Base-by-base conservation (phyloP, 352 stramenopile genomes). In the Pilasporangium apinafurcum region DNA sequence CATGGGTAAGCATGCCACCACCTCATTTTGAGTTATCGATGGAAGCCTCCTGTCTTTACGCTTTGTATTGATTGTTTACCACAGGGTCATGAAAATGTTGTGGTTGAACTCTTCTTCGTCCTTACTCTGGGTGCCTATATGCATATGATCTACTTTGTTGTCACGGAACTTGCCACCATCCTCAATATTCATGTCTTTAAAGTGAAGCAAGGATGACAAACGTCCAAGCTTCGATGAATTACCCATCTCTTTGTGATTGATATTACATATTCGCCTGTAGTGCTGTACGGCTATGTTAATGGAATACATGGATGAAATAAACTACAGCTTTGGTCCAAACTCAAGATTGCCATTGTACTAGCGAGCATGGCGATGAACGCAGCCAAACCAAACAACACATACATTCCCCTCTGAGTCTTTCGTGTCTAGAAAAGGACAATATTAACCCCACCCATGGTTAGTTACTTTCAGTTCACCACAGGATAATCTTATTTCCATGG, bases 91-190 rank as follows among this genome's bases (percentile, higher is more conserved):
- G 81, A 90, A 53, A 82, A 69, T 30, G 53, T 70, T 12, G 72
- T 89, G 9, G 76, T 83, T 17, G 58, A 91, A 48, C 59, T 86
- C 3, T 87, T 92, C 59, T 89, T 90, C 41, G 54, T 82, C 4
- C 64, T 90, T n/a, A 80, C 79, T 18, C 41, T 86, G 5, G 59
- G 49, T 13, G 63, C 74, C 5, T 92, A 92, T 53, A 32, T 65
- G 17, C 81, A 92, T 63, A 92, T 92, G 81, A 76, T 92, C 31
- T 92, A 84, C 56, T 89, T 80, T 44, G 47, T 92, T 28, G 64
- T 84, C 20, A 77, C 56, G 26, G 81, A 92, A 46, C 65, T 92
- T 30, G 71, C 75, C 25, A 70, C 71, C 32, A 70, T 92, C 25
- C 72, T 92, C 18, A 66, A 64, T 40, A 92, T 91, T 48, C 69